Conservation (phyloP, 441 rosid genomes). For the Iberis amara region DNA sequence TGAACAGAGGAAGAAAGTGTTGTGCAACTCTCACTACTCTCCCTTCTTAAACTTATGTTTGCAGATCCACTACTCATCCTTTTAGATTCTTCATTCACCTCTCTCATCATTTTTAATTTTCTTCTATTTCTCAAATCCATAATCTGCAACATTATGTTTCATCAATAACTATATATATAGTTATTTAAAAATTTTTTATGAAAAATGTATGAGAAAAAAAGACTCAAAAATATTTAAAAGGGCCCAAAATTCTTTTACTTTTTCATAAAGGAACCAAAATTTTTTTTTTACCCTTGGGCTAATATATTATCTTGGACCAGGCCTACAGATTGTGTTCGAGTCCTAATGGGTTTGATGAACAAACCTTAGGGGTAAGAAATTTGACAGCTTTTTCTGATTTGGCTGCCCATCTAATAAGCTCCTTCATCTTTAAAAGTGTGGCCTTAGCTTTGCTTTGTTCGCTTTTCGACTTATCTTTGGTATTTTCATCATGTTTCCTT, state of each 20-base stretch:
- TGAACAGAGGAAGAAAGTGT: constrained; percentile 43
- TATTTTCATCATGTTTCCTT: constrained; percentile 22
- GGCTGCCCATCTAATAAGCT: constrained; percentile 65
- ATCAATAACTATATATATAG: constrained; percentile 5
- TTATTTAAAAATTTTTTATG: background rate
- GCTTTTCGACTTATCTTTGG: constrained; percentile 35
- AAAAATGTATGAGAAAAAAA: too few relatives aligned
- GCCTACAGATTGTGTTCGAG: background rate
- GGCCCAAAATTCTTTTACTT: too few relatives aligned
- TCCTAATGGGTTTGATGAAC: constrained; percentile 2
- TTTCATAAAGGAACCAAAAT: too few relatives aligned
- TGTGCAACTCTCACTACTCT: constrained; percentile 58
- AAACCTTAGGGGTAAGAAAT: constrained; percentile 56
- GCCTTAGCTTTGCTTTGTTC: constrained; percentile 41
- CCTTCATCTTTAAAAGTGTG: constrained; percentile 61
- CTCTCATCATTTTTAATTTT: constrained; percentile 36
- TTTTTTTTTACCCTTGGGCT: too few relatives aligned
- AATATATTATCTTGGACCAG: too few relatives aligned
- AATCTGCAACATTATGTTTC: constrained; percentile 35
- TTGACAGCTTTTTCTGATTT: constrained; percentile 59
- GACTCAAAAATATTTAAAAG: too few relatives aligned
- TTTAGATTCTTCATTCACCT: constrained; percentile 44
- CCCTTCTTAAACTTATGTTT: constrained; percentile 2
- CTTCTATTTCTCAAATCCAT: constrained; percentile 44
- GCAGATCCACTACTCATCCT: constrained; percentile 50